A percentile compares a stretch with the other conserved stretches of the same genome.
Conservation (phyloP, 345 rosid species). For the Gossypium australe region DNA sequence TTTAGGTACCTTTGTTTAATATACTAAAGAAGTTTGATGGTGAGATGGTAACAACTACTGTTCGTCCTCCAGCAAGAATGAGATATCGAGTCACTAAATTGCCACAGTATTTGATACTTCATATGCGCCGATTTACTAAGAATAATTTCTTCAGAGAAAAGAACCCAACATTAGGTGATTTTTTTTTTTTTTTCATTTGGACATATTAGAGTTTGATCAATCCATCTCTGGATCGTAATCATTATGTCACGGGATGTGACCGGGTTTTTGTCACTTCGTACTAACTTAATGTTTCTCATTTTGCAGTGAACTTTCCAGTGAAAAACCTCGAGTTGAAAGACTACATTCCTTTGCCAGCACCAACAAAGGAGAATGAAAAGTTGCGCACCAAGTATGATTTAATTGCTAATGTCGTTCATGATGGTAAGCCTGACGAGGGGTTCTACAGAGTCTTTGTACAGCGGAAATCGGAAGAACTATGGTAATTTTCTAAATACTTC, state of each 20-base stretch:
- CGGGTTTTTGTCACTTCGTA: neutral
- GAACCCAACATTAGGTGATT: conserved; percentile 85
- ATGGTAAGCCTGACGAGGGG: conserved; percentile 93
- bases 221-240: neutral
- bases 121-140: conserved; percentile 90
- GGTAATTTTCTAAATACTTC: conserved; percentile 33
- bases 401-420: conserved; percentile 94
- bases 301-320: conserved; percentile 92
- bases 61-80: conserved; percentile 90
- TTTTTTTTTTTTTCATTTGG: neutral
- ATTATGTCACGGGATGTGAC: neutral
- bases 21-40: conserved; percentile 95
- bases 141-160: conserved; percentile 92
- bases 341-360: conserved; percentile 77
- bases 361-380: conserved; percentile 49
- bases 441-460: conserved; percentile 95
- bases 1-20: conserved; percentile 83
- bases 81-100: conserved; percentile 70
- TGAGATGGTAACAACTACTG: conserved; percentile 79
- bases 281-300: conserved; percentile 11
- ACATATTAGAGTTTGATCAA: neutral
- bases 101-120: conserved; percentile 80
- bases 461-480: conserved; percentile 86
- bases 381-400: conserved; percentile 75
- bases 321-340: conserved; percentile 89